Base-by-base conservation (phyloP, 139 green algal genomes). In the Microglena sp. region DNA sequence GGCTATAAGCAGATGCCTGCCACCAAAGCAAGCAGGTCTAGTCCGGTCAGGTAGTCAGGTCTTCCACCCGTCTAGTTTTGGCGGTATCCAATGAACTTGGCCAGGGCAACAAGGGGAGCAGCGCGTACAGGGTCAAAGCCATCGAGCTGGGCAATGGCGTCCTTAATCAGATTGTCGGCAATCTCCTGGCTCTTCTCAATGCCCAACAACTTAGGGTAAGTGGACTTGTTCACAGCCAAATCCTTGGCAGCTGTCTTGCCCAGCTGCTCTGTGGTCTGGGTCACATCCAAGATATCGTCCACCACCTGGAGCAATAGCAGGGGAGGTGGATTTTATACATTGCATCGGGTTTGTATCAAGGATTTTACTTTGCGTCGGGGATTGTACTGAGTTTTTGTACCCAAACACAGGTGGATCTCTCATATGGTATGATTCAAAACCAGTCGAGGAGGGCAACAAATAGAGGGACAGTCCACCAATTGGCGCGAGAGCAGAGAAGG, bases 191-290 rank as follows among this genome's bases (percentile, higher is more conserved):
- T 85, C 53, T 83, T 74, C 62, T 95, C 91, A 36, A 94, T 66
- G 45, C 84, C 91, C 55, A 95, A 75, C 59, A 96, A 82, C 53
- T 90, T 91, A 56, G 94, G 94, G 82, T 99, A 99, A 3, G 94
- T 99, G 29, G 93, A 91, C 81, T 99, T 99, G 77, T 92, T 87
- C 5, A 76, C 74, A 4, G 80, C 80, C 44, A 96, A 71, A 73
- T 99, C 94, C 82, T 99, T 99, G 54, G 88, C 94, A 1, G 94
- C 93, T 0, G 94, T 99, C 84, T 99, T 99, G 36, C 94, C 94
- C 44, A 99, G 80, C 76, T 92, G 70, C 78, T 98, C 92, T 22
- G 86, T 93, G 2, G 86, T 88, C 36, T 82, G 70, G 11, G 93
- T 97, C 46, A 96, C 88, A 75, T 99, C 94, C 66, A 99, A 80